Percentiles rank a stretch among this genome's conserved stretches.
Evolutionary conservation across 495 filamentous ascomycete species (phyloP).

Genomic region (Penicillium lagena): DNA sequence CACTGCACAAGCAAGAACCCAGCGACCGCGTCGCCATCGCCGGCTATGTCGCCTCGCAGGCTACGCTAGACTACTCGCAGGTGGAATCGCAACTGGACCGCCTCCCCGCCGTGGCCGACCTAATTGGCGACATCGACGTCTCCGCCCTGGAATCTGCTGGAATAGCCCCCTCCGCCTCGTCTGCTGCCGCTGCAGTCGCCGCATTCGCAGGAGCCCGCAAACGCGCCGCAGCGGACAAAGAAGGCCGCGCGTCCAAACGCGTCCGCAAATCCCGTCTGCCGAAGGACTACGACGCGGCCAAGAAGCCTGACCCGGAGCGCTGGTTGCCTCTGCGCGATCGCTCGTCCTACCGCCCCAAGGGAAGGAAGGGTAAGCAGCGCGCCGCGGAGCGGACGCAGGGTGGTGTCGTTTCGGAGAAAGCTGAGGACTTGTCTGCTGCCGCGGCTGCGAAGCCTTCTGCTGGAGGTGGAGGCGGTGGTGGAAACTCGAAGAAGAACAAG

Average conservation of each 20-base stretch:
- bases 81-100: slow-evolving; percentile 52
- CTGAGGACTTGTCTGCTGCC: slow-evolving; percentile 37
- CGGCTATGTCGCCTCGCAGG: slow-evolving; percentile 78
- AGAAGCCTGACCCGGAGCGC: slow-evolving; percentile 78
- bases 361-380: slow-evolving; percentile 82
- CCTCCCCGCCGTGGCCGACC: slow-evolving; percentile 58
- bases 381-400: slow-evolving; percentile 77
- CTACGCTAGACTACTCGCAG: slow-evolving; percentile 56
- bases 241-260: slow-evolving; percentile 51
- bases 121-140: slow-evolving; percentile 62
- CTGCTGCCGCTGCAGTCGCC: slow-evolving; percentile 28
- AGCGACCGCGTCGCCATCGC: slow-evolving; percentile 62
- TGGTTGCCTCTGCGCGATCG: slow-evolving; percentile 90
- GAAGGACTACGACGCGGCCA: slow-evolving; percentile 69
- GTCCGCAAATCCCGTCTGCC: slow-evolving; percentile 63
- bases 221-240: slow-evolving; percentile 47
- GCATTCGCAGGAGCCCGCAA: slow-evolving; percentile 46
- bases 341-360: slow-evolving; percentile 82
- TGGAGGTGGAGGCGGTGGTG: slow-evolving; percentile 33
- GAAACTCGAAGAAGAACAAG: slow-evolving; percentile 61
- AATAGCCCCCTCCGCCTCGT: slow-evolving; percentile 53
- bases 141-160: slow-evolving; percentile 67
- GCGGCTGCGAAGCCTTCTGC: slow-evolving; percentile 33
- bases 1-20: slow-evolving; percentile 55
- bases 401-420: slow-evolving; percentile 63